A percentile compares a stretch with the other conserved stretches of the same genome.
These are phyloP conservation scores for Penicillium olsonii DNA, from an alignment of 2,329 filamentous ascomycete species.

Conservation along the genomic window DNA sequence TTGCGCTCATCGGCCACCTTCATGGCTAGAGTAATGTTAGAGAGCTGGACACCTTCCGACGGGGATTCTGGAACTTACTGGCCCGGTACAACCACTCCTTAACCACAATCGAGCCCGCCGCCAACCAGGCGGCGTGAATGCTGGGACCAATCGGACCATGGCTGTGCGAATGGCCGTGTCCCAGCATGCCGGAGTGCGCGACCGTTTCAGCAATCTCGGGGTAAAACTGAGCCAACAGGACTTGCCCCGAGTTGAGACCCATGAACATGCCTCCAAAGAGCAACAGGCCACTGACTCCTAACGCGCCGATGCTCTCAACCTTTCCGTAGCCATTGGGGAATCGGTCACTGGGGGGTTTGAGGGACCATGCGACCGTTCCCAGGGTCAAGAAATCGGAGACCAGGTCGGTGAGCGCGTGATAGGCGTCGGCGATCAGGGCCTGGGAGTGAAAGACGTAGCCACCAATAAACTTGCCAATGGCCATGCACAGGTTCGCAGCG, in stretches of 20 bases:
- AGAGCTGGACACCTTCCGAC: background rate
- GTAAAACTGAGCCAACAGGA: slow-evolving; percentile 72
- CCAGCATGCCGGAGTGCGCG: slow-evolving; percentile 40
- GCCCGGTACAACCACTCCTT: slow-evolving; percentile 98
- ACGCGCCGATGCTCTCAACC: slow-evolving; percentile 90
- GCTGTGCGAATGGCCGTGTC: slow-evolving; percentile 63
- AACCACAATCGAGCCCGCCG: slow-evolving; percentile 81
- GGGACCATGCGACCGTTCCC: slow-evolving; percentile 88
- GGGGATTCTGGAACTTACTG: slow-evolving; percentile 63
- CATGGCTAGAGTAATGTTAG: slow-evolving; percentile 64
- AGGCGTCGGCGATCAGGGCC: slow-evolving; percentile 87
- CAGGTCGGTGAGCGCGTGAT: slow-evolving; percentile 92
- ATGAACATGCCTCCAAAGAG: slow-evolving; percentile 89
- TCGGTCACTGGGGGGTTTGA: slow-evolving; percentile 76
- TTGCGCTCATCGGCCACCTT: slow-evolving; percentile 93
- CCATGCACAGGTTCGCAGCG: slow-evolving; percentile 90
- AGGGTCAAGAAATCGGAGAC: slow-evolving; percentile 94
- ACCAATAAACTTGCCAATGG: slow-evolving; percentile 85
- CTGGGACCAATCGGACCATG: slow-evolving; percentile 67
- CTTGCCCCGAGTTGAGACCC: slow-evolving; percentile 73
- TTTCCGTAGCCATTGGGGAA: slow-evolving; percentile 96
- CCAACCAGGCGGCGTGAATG: slow-evolving; percentile 92
- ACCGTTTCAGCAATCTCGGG: slow-evolving; percentile 61
- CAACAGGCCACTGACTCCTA: slow-evolving; percentile 90
- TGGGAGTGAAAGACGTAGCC: slow-evolving; percentile 95